Conservation (phyloP, 345 rosid genomes). For the Syzygium grande region DNA sequence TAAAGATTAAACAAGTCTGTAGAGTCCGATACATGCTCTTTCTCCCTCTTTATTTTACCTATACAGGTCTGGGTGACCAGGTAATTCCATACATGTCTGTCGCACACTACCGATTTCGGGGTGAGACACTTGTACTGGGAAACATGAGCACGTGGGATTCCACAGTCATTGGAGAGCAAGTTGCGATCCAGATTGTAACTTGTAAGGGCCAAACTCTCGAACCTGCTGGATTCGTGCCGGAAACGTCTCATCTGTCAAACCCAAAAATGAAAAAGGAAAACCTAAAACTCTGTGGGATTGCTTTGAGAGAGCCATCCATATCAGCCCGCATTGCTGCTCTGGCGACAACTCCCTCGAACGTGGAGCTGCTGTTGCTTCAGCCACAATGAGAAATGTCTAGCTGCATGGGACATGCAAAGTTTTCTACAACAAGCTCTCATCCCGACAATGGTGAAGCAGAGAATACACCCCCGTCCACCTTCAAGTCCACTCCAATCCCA, state of each 20-base stretch:
- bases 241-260: slow-evolving; percentile 14
- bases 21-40: background rate
- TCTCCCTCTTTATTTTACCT: background rate
- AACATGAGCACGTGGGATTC: background rate
- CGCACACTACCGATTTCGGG: background rate
- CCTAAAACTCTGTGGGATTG: background rate
- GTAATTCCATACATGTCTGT: background rate
- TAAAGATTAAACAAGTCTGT: background rate
- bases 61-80: background rate
- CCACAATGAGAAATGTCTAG: slow-evolving; percentile 1
- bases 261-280: background rate
- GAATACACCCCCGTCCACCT: background rate
- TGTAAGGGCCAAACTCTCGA: background rate
- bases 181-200: background rate
- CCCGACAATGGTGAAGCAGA: background rate
- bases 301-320: background rate
- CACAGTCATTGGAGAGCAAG: background rate
- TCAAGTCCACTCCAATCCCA: background rate
- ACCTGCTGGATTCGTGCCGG: slow-evolving; percentile 15
- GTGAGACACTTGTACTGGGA: background rate
- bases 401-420: slow-evolving; percentile 47
- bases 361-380: background rate
- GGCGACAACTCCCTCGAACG: background rate
- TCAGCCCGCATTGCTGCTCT: background rate
- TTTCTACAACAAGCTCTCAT: background rate